Conservation (phyloP, 164 flowering plant species). For the Warburgia ugandensis region DNA sequence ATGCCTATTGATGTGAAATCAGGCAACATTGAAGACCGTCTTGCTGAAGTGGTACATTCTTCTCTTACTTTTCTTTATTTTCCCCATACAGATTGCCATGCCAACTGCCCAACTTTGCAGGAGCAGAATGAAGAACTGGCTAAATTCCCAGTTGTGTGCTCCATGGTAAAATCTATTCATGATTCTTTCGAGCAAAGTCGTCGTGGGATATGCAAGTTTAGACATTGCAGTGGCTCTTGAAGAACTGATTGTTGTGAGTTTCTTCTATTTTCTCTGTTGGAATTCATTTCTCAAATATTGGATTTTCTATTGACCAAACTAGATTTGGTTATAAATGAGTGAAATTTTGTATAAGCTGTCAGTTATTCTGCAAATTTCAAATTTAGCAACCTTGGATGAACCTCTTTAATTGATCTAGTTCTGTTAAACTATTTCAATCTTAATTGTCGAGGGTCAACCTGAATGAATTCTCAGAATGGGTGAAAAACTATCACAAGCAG, state of each 20-base stretch:
- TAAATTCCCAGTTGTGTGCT: slow-evolving; percentile 39
- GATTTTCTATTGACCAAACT: too few relatives aligned
- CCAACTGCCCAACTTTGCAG: slow-evolving; percentile 24
- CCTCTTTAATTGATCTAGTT: too few relatives aligned
- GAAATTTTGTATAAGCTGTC: too few relatives aligned
- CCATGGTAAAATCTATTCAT: slow-evolving; percentile 77
- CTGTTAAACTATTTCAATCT: too few relatives aligned
- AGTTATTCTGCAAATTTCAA: too few relatives aligned
- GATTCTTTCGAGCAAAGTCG: slow-evolving; percentile 57
- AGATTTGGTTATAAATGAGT: too few relatives aligned
- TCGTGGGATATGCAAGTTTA: slow-evolving; percentile 87
- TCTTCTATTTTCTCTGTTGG: background rate
- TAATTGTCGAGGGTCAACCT: too few relatives aligned
- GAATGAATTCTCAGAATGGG: too few relatives aligned
- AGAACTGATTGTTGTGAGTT: slow-evolving; percentile 10
- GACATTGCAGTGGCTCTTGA: slow-evolving; percentile 54
- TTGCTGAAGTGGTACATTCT: slow-evolving; percentile 56
- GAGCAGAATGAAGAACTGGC: slow-evolving; percentile 46
- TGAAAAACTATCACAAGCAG: too few relatives aligned
- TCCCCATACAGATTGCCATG: background rate
- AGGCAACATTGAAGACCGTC: slow-evolving; percentile 56
- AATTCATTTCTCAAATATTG: background rate
- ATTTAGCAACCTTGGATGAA: too few relatives aligned
- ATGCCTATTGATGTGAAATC: slow-evolving; percentile 40
- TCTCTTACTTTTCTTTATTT: background rate